Percentiles rank a stretch among this genome's conserved stretches.
phyloP scores from a whole-genome alignment of 1,284 basidiomycete genomes.

The Apiotrichum gracile region DNA sequence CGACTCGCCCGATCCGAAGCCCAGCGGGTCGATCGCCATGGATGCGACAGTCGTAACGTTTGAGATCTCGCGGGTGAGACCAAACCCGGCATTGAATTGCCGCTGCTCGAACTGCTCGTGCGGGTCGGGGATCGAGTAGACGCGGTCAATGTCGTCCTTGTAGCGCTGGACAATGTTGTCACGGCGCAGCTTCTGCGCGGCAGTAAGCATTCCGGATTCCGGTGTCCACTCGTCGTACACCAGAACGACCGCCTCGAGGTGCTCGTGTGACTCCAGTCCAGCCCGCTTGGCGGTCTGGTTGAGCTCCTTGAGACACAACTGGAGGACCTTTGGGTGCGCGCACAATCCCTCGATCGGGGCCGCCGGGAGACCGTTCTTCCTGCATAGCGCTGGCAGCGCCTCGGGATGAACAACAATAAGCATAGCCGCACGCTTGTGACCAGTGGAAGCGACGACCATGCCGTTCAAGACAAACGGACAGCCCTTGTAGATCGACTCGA shows the following conservation, averaged over 20 bases:
- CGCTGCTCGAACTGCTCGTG: too few species aligned
- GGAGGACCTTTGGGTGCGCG: constrained; percentile 56
- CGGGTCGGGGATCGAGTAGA: constrained; percentile 14
- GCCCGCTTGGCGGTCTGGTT: constrained; percentile 78
- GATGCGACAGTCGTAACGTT: too few species aligned
- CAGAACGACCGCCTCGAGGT: constrained; percentile 70
- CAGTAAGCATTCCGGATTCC: constrained; percentile 77
- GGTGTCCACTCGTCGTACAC: constrained; percentile 90
- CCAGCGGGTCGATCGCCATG: too few species aligned
- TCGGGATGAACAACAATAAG: constrained; percentile 65
- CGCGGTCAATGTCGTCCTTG: constrained; percentile 62
- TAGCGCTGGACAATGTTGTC: constrained; percentile 65
- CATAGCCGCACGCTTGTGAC: constrained; percentile 82
- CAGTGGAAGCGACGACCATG: constrained; percentile 73
- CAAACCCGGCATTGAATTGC: too few species aligned
- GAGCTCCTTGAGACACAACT: constrained; percentile 69
- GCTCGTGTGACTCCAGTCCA: constrained; percentile 76
- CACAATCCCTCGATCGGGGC: constrained; percentile 57
- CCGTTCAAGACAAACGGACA: constrained; percentile 77
- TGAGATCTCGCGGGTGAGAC: too few species aligned
- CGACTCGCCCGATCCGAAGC: too few species aligned
- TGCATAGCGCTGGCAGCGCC: constrained; percentile 60
- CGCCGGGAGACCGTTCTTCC: constrained; percentile 46
- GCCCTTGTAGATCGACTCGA: constrained; percentile 89
- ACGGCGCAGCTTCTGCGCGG: constrained; percentile 86